These are phyloP conservation scores for Pezicula carpinea DNA, from an alignment of 2,329 filamentous ascomycete genomes.

Conservation along the genomic window DNA sequence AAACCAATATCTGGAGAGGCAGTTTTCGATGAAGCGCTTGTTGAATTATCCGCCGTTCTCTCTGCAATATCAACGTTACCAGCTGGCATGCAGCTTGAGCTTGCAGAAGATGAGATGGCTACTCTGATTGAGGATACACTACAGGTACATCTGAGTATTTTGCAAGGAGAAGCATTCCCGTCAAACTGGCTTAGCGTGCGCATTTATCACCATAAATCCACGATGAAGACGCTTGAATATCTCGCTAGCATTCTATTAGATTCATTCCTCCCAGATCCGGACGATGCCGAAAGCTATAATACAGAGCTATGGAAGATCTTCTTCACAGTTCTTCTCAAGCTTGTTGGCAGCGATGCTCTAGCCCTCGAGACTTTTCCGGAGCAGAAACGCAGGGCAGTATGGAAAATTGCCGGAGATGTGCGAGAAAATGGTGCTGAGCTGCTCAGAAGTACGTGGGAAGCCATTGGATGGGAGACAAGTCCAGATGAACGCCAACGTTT, in stretches of 20 bases:
- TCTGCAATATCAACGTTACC: conserved; percentile 75
- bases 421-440: conserved; percentile 86
- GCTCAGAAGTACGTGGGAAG: conserved; percentile 82
- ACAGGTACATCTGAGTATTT: conserved; percentile 81
- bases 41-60: conserved; percentile 84
- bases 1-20: conserved; percentile 57
- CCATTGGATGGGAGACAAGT: conserved; percentile 92
- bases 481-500: conserved; percentile 74
- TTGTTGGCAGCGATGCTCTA: conserved; percentile 83
- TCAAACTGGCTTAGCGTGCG: conserved; percentile 86
- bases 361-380: conserved; percentile 95
- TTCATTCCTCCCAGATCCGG: conserved; percentile 78
- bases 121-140: conserved; percentile 74
- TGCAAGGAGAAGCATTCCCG: conserved; percentile 87
- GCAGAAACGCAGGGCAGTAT: conserved; percentile 91
- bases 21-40: conserved; percentile 76
- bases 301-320: conserved; percentile 92
- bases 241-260: conserved; percentile 76
- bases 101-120: conserved; percentile 69
- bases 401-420: conserved; percentile 98
- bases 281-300: conserved; percentile 78
- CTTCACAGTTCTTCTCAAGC: conserved; percentile 81
- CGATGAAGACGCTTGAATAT: conserved; percentile 80
- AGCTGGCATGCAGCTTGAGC: conserved; percentile 69
- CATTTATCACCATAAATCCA: conserved; percentile 88